phyloP scores from a whole-genome alignment of 805 yeast species.

The Candida chilensis region DNA sequence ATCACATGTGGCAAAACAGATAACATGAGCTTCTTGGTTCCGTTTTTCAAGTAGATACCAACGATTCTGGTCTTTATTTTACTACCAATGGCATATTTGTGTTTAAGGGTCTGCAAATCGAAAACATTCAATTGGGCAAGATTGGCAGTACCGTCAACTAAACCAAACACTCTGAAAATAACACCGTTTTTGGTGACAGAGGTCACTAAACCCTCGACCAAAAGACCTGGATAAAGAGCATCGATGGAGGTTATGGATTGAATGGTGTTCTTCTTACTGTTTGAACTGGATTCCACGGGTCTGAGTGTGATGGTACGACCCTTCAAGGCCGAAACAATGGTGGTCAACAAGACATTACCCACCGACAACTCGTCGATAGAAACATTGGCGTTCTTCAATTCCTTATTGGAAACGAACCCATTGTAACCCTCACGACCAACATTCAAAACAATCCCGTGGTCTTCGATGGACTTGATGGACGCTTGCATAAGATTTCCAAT shows the following conservation, averaged over 20 bases:
- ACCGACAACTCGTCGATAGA: constrained; percentile 24
- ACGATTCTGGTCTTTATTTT: constrained; percentile 61
- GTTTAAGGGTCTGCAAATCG: constrained; percentile 39
- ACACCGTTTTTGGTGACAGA: constrained; percentile 56
- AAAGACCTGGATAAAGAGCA: constrained; percentile 77
- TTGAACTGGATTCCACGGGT: constrained; percentile 26
- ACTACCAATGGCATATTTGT: constrained; percentile 61
- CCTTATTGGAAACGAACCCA: constrained; percentile 75
- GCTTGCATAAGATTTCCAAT: constrained; percentile 66
- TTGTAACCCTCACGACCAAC: constrained; percentile 49
- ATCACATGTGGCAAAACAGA: constrained; percentile 54
- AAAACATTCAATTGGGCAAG: constrained; percentile 53
- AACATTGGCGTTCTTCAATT: constrained; percentile 30
- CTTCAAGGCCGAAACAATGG: constrained; percentile 36
- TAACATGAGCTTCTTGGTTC: constrained; percentile 51
- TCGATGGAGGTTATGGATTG: constrained; percentile 64
- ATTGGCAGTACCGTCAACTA: constrained; percentile 63
- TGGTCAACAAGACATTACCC: constrained; percentile 67
- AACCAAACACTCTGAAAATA: constrained; percentile 64
- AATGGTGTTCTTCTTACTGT: constrained; percentile 37
- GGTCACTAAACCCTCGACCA: constrained; percentile 65
- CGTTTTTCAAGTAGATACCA: constrained; percentile 39
- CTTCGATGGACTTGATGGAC: constrained; percentile 74
- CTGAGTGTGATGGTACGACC: constrained; percentile 53
- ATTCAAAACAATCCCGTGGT: constrained; percentile 79